Evolutionary conservation across 2,329 filamentous ascomycete genomes (phyloP), one percentile per base, ranked within the genome.

Genomic region (Nannizzia gypsea): DNA sequence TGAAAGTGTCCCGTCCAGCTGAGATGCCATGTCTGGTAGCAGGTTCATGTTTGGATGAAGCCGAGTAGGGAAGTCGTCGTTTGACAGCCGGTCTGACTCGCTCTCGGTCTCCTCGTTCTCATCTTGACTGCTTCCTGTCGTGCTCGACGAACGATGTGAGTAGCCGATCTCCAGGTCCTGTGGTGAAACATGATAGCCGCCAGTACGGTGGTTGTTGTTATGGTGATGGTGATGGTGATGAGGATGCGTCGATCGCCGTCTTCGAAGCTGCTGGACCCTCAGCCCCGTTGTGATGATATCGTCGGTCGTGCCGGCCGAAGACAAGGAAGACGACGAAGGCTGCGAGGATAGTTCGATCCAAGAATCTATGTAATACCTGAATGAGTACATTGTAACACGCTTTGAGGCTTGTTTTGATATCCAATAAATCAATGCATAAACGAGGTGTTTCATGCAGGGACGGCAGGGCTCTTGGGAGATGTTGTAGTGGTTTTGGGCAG

Each of bases 281-380:
- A 96, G 80, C 26, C 91, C 91, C 3, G 89, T 93, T 1, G 90
- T 95, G 64, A 96, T 87, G 65, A 96, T 92, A 69, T 96, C 91
- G 65, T 96, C 90, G 63, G 82, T 73, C 58, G 73, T 73, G 69
- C 87, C 84, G 59, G 84, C 74, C 20, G 82, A 96, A 20, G 91
- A 96, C 11, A 96, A 78, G 13, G 91, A 96, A 1, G 92, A 96
- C 1, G 92, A 95, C 0, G 92, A 96, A 6, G 92, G 90, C 67
- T 93, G 89, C 3, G 92, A 96, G 54, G 88, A 84, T 62, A 99
- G 85, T 72, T 99, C 92, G 67, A 97, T 84, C 93, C 93, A 99
- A 6, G 93, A 96, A 77, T 97, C 93, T 91, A 78, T 65, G 60
- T 75, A 76, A 67, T 74, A 73, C 52, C 68, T 71, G 34, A 74